Evolutionary conservation across 257 asterid species (phyloP).

Genomic region (Nicotiana undulata): DNA sequence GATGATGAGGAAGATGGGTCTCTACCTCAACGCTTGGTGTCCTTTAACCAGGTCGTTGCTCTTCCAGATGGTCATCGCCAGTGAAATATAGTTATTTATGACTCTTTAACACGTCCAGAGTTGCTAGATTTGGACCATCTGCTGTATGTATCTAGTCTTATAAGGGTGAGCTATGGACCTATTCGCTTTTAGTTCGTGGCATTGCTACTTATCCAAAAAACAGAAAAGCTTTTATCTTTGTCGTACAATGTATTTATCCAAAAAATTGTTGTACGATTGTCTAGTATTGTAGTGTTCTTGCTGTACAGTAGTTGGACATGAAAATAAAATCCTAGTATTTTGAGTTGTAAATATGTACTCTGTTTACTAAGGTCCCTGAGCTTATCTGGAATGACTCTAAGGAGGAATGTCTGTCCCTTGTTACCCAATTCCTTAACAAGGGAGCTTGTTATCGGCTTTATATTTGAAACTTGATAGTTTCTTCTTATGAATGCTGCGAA

Average conservation of each 20-base stretch:
- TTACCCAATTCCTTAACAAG: not conserved
- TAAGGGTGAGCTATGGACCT: not conserved
- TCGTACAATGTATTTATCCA: not conserved
- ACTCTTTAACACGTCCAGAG: not conserved
- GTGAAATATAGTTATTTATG: constrained; percentile 27
- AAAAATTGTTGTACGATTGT: not conserved
- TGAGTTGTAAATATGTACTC: not conserved
- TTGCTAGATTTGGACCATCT: not conserved
- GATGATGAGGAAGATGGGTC: constrained; percentile 96
- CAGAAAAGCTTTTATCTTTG: not conserved
- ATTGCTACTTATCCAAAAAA: not conserved
- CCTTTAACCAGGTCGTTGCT: constrained; percentile 84
- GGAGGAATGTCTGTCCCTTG: not conserved
- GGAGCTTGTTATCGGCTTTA: not conserved
- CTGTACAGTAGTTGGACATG: not conserved
- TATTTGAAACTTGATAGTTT: not conserved
- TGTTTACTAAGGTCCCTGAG: not conserved
- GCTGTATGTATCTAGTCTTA: constrained; percentile 1
- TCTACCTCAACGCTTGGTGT: constrained; percentile 69
- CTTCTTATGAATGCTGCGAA: not conserved
- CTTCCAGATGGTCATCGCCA: constrained; percentile 79
- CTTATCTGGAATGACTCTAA: not conserved
- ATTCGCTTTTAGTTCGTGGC: not conserved
- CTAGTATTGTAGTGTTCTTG: not conserved
- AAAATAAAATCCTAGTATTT: not conserved